A percentile compares a stretch with the other conserved stretches of the same genome.
These are phyloP conservation scores for Pyrenophora seminiperda DNA, from an alignment of 2,329 filamentous ascomycete species.

Conservation along the genomic window DNA sequence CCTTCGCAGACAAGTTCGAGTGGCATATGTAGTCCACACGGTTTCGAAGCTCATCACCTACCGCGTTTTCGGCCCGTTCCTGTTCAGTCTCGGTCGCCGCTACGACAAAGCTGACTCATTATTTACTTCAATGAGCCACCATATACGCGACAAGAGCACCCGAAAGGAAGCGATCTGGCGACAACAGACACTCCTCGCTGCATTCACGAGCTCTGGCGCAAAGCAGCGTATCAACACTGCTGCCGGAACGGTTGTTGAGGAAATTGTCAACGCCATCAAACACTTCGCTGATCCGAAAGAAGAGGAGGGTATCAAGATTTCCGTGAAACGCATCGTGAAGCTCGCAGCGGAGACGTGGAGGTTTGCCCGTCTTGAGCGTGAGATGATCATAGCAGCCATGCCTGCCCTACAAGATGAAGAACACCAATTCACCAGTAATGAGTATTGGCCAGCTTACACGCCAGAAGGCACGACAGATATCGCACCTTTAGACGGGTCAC, in stretches of 20 bases:
- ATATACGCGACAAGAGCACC: slow-evolving; percentile 62
- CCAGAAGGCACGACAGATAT: slow-evolving; percentile 40
- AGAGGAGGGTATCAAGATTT: slow-evolving; percentile 57
- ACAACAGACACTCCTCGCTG: slow-evolving; percentile 62
- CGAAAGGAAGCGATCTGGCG: slow-evolving; percentile 64
- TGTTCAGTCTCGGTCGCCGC: slow-evolving; percentile 60
- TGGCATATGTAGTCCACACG: slow-evolving; percentile 61
- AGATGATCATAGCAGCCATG: slow-evolving; percentile 60
- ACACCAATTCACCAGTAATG: slow-evolving; percentile 38
- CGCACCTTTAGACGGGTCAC: slow-evolving; percentile 30
- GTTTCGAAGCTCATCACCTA: slow-evolving; percentile 62
- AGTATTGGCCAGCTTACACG: slow-evolving; percentile 45
- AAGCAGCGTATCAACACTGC: slow-evolving; percentile 62
- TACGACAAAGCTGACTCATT: slow-evolving; percentile 63
- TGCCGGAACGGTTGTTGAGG: slow-evolving; percentile 61
- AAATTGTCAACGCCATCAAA: slow-evolving; percentile 61
- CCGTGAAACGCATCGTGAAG: slow-evolving; percentile 62
- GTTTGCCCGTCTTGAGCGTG: slow-evolving; percentile 61
- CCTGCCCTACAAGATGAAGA: slow-evolving; percentile 46
- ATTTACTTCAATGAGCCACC: slow-evolving; percentile 60
- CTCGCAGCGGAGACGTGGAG: slow-evolving; percentile 64
- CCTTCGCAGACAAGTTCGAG: slow-evolving; percentile 53
- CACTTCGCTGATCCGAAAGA: slow-evolving; percentile 59
- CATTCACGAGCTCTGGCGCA: slow-evolving; percentile 61
- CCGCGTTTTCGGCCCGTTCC: slow-evolving; percentile 62